Conservation (phyloP, 2,329 filamentous ascomycete species). For the Penicillium sp. region DNA sequence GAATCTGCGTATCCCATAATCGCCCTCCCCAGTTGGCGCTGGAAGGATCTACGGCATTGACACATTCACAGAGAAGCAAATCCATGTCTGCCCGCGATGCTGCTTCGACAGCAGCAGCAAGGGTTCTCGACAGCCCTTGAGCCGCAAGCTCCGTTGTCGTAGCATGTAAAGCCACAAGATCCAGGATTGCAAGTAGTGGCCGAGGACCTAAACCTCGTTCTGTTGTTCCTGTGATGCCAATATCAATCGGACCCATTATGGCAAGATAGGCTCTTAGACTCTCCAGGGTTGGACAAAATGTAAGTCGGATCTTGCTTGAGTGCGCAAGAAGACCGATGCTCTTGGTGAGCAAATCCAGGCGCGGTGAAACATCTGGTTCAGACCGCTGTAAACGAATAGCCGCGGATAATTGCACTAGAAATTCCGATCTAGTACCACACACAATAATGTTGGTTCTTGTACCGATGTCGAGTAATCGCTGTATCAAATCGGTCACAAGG, state of each 20-base stretch:
- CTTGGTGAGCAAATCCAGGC: slow-evolving; percentile 56
- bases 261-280: slow-evolving; percentile 76
- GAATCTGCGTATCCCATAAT: slow-evolving; percentile 55
- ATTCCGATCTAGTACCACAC: slow-evolving; percentile 65
- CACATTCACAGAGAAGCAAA: slow-evolving; percentile 45
- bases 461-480: slow-evolving; percentile 61
- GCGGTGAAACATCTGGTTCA: slow-evolving; percentile 7
- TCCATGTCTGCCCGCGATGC: slow-evolving; percentile 29
- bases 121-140: slow-evolving; percentile 48
- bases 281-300: slow-evolving; percentile 73
- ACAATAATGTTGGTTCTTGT: slow-evolving; percentile 66
- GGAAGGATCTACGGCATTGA: slow-evolving; percentile 28
- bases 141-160: slow-evolving; percentile 49
- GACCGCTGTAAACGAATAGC: slow-evolving; percentile 42
- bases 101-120: slow-evolving; percentile 42
- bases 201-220: not conserved
- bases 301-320: slow-evolving; percentile 66
- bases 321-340: slow-evolving; percentile 69
- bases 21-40: slow-evolving; percentile 32
- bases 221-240: not conserved
- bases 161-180: slow-evolving; percentile 43
- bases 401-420: slow-evolving; percentile 60
- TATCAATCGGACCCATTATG: slow-evolving; percentile 40
- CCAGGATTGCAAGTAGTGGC: slow-evolving; percentile 40
- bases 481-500: slow-evolving; percentile 56